A percentile compares a stretch with the other conserved stretches of the same genome.
Evolutionary conservation across 1,284 basidiomycete species (phyloP).

Genomic region (Sparassis latifolia): DNA sequence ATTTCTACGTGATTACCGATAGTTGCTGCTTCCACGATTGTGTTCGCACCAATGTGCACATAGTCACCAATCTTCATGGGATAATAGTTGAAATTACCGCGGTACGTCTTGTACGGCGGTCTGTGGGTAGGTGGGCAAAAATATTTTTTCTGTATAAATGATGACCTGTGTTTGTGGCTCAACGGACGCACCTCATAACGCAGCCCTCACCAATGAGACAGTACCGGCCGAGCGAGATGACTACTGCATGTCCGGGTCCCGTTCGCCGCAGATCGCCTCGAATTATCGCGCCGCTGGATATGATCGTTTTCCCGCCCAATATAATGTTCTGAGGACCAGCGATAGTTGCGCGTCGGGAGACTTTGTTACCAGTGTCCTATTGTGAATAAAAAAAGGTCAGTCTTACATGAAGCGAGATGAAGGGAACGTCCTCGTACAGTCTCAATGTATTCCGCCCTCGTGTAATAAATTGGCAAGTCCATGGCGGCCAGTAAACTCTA

Average conservation of each 20-base stretch:
- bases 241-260: constrained; percentile 84
- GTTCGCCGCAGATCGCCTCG: constrained; percentile 84
- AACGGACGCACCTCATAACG: constrained; percentile 70
- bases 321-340: constrained; percentile 95
- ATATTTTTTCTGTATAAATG: neutral
- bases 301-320: constrained; percentile 94
- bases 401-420: neutral
- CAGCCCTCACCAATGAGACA: constrained; percentile 87
- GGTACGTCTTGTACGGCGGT: constrained; percentile 85
- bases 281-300: constrained; percentile 83
- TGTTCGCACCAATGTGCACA: constrained; percentile 85
- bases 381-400: constrained; percentile 2
- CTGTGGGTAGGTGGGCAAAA: constrained; percentile 27
- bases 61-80: constrained; percentile 96
- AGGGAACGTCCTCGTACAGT: constrained; percentile 41
- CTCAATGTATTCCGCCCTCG: constrained; percentile 75
- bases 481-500: constrained; percentile 26
- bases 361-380: constrained; percentile 52
- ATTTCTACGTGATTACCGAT: constrained; percentile 95
- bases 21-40: constrained; percentile 89
- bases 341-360: constrained; percentile 90
- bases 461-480: constrained; percentile 69
- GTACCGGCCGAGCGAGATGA: constrained; percentile 89
- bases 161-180: neutral
- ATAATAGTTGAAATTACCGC: constrained; percentile 94